Percentiles rank a stretch among this genome's conserved stretches.
Conservation (phyloP, 352 stramenopile species). For the Phytophthora meadii region DNA sequence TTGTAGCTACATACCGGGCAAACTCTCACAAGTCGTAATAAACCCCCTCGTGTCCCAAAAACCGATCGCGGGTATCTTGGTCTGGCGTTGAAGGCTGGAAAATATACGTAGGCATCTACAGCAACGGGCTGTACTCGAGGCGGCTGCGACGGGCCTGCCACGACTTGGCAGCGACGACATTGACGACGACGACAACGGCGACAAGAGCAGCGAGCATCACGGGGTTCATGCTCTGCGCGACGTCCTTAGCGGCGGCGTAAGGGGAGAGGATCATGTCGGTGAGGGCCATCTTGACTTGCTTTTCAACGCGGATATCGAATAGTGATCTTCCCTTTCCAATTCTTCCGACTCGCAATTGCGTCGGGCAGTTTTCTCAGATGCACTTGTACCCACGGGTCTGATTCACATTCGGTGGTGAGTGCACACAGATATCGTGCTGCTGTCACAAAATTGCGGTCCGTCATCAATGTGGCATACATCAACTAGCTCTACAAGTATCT, state of each 20-base stretch:
- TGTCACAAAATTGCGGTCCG: background rate
- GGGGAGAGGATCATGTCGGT: conserved; percentile 36
- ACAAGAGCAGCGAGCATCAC: conserved; percentile 41
- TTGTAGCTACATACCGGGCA: background rate
- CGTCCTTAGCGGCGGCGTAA: conserved; percentile 32
- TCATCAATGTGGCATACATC: background rate
- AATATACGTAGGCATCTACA: conserved; percentile 30
- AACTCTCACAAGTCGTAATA: too few relatives aligned
- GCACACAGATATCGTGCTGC: conserved; percentile 7
- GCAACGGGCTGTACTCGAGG: conserved; percentile 41
- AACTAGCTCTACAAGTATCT: background rate
- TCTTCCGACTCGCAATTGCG: conserved; percentile 5
- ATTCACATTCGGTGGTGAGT: conserved; percentile 15
- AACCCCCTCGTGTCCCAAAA: background rate
- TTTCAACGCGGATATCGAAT: conserved; percentile 12
- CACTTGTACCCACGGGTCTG: conserved; percentile 21
- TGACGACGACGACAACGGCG: conserved; percentile 41
- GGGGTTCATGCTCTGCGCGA: conserved; percentile 39
- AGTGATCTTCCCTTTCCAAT: conserved; percentile 7
- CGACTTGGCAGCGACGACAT: conserved; percentile 47
- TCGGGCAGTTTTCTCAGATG: conserved; percentile 17
- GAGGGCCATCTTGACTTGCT: conserved; percentile 32
- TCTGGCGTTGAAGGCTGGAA: conserved; percentile 1
- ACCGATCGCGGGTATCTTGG: background rate
- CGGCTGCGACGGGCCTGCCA: conserved; percentile 42